A percentile compares a stretch with the other conserved stretches of the same genome.
Conservation (phyloP, 2,329 filamentous ascomycete genomes). For the Claviceps paspali region DNA sequence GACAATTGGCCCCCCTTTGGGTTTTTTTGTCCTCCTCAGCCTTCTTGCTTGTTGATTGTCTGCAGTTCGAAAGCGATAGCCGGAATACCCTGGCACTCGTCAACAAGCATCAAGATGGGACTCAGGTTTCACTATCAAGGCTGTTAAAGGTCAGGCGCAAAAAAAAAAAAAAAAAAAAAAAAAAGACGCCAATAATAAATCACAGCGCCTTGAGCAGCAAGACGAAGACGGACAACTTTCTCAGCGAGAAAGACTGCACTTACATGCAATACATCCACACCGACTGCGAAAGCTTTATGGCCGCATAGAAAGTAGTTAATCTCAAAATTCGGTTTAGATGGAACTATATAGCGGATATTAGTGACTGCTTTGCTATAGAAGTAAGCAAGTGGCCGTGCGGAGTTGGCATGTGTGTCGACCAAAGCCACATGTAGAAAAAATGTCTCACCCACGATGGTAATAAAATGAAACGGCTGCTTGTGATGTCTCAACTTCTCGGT, state of each 20-base stretch:
- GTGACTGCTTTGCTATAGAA: neutral
- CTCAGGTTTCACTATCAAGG: too few species aligned
- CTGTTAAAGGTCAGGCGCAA: too few species aligned
- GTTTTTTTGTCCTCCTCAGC: too few species aligned
- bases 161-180: too few species aligned
- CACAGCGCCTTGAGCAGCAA: neutral
- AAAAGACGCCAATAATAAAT: neutral
- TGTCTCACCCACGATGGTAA: neutral
- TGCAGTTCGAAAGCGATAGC: too few species aligned
- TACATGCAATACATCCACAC: neutral
- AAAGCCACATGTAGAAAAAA: too few species aligned
- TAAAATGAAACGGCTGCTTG: neutral
- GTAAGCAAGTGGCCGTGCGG: neutral
- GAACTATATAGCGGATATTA: neutral
- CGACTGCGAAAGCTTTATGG: neutral
- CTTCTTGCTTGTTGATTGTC: too few species aligned
- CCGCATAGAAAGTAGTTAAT: too few species aligned
- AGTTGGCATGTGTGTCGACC: too few species aligned
- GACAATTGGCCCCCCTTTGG: constrained; percentile 4
- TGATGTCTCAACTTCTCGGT: constrained; percentile 1
- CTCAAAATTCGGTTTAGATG: too few species aligned
- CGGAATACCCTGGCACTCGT: constrained; percentile 3
- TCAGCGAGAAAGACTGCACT: neutral
- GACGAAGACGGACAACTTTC: neutral
- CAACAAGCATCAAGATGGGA: neutral